Percentiles rank a stretch among this genome's conserved stretches.
Evolutionary conservation across 2,329 filamentous ascomycete species (phyloP).

Genomic region (Aspergillus texensis): DNA sequence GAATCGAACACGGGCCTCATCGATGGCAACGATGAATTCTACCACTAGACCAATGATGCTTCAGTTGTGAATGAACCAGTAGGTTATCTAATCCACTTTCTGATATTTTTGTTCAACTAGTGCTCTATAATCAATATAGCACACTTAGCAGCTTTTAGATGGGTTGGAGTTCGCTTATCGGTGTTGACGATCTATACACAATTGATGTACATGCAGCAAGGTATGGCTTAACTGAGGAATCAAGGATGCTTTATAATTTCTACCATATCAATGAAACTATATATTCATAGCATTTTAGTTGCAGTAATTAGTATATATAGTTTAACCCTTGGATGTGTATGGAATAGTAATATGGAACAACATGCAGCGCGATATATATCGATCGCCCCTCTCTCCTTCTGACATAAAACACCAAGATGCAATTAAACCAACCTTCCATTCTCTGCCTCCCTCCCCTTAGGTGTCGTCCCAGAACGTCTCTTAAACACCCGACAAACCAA

Average conservation of each 20-base stretch:
- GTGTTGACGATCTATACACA: too few species aligned
- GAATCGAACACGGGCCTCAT: conserved; percentile 50
- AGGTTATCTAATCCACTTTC: conserved; percentile 10
- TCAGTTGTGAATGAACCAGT: background rate
- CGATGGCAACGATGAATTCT: conserved; percentile 48
- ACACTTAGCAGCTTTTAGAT: too few species aligned
- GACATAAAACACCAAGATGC: background rate
- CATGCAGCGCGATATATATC: background rate
- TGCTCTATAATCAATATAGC: too few species aligned
- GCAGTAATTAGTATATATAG: background rate
- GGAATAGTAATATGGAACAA: background rate
- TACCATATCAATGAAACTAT: background rate
- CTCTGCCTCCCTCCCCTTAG: conserved; percentile 32
- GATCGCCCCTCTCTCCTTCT: background rate
- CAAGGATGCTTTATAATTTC: too few species aligned
- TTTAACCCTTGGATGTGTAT: background rate
- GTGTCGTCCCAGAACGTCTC: conserved; percentile 33
- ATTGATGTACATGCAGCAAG: background rate
- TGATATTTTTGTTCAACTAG: background rate
- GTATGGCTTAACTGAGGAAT: too few species aligned
- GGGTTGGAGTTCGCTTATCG: too few species aligned
- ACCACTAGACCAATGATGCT: conserved; percentile 47
- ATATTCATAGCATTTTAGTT: background rate
- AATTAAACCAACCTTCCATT: conserved; percentile 29
- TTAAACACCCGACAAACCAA: conserved; percentile 36